These are phyloP conservation scores for Alnus rubra DNA, from an alignment of 306 rosid species.

Conservation along the genomic window DNA sequence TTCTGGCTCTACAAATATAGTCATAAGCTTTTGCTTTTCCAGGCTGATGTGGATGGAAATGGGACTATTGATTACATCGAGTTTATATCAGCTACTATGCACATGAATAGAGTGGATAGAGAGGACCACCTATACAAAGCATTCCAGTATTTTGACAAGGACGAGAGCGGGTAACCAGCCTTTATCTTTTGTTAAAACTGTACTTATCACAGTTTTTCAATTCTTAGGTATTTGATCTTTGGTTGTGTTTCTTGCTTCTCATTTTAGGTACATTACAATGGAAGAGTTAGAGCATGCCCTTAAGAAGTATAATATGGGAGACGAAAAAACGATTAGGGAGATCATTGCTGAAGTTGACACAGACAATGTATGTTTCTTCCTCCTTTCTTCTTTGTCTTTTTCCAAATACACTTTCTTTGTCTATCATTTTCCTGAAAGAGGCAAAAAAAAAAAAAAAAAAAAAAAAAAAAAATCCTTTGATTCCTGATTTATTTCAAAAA, in stretches of 20 bases:
- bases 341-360: slow-evolving; percentile 96
- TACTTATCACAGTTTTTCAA: background rate
- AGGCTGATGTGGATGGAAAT: slow-evolving; percentile 98
- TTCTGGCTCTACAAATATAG: slow-evolving; percentile 18
- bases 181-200: background rate
- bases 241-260: slow-evolving; percentile 23
- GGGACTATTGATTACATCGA: slow-evolving; percentile 91
- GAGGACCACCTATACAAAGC: slow-evolving; percentile 91
- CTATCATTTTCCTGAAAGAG: background rate
- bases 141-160: slow-evolving; percentile 87
- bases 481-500: background rate
- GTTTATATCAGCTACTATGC: slow-evolving; percentile 96
- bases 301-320: slow-evolving; percentile 90
- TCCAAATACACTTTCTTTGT: background rate
- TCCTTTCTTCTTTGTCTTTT: slow-evolving; percentile 1
- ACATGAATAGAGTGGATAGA: slow-evolving; percentile 92
- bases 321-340: slow-evolving; percentile 87
- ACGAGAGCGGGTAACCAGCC: slow-evolving; percentile 78
- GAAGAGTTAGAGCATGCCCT: slow-evolving; percentile 91
- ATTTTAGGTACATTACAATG: slow-evolving; percentile 71
- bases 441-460: background rate
- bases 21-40: slow-evolving; percentile 33
- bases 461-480: background rate
- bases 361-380: slow-evolving; percentile 57
- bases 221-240: slow-evolving; percentile 2